Evolutionary conservation across 2,329 filamentous ascomycete genomes (phyloP), one percentile per base, ranked within the genome.

Genomic region (Escovopsis sp.): DNA sequence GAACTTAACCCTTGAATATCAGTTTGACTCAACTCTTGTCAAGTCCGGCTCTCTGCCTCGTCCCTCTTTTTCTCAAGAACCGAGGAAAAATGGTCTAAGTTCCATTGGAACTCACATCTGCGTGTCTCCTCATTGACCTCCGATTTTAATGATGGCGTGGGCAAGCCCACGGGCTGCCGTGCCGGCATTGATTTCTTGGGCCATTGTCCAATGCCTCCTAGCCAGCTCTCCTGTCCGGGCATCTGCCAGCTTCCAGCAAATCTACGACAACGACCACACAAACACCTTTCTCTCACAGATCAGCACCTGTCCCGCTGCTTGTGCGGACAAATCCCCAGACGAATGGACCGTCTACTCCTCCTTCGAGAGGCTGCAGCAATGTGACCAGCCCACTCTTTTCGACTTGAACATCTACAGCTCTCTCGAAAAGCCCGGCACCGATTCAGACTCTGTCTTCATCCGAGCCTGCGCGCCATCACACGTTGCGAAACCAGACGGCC

Each of bases 341-440:
- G n/a, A 43, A n/a, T 43, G 37, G 37, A 43, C 13, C 12, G 37
- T 43, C 25, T 39, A 39, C 32, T 36, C 41, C 25, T 43, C 37
- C 2, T 25, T 43, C 8, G 33, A 39, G 16, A 9, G 32, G 16
- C 41, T 43, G 8, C 31, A 37, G 5, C 24, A 25, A 39, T 43
- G 41, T 25, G 32, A 43, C 25, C 37, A 30, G 12, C 41, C 41
- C n/a, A 39, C 39, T 25, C 37, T 43, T 30, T 43, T 43, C 11
- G 41, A 39, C 25, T 15, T 39, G 14, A 32, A 37, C 6, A 43
- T 43, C 13, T 14, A 43, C 30, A 43, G 20, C n/a, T 36, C 37
- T 2, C 15, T 39, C 15, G 6, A 20, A 20, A 35, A 39, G 31
- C 32, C 39, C 25, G 20, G 24, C 14, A 24, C 37, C 15, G 39